Conservation (phyloP, 2,329 filamentous ascomycete genomes). For the Paraphoma chrysanthemicola region DNA sequence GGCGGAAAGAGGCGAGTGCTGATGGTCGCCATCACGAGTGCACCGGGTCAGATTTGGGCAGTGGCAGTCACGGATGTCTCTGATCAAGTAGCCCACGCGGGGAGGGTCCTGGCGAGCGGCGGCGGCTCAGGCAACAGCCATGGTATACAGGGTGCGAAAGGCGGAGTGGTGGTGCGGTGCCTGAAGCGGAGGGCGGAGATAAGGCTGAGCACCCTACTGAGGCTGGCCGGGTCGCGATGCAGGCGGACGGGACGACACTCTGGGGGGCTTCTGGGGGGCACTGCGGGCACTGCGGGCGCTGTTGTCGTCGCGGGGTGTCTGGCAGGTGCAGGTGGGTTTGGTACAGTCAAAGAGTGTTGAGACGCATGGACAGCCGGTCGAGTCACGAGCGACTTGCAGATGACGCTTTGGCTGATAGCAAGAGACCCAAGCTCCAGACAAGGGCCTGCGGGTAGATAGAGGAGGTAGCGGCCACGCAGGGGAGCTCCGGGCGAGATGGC, state of each 20-base stretch:
- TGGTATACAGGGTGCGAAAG: slow-evolving; percentile 24
- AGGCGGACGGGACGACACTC: slow-evolving; percentile 6
- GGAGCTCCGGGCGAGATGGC: slow-evolving; percentile 9
- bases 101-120: slow-evolving; percentile 11
- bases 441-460: slow-evolving; percentile 17
- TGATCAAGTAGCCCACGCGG: slow-evolving; percentile 41
- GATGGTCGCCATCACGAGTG: slow-evolving; percentile 49
- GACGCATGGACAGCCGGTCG: slow-evolving; percentile 20
- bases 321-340: slow-evolving; percentile 11
- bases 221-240: slow-evolving; percentile 16
- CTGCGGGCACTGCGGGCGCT: background rate
- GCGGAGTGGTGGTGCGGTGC: slow-evolving; percentile 10
- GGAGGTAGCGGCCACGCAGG: slow-evolving; percentile 8
- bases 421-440: slow-evolving; percentile 27
- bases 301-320: background rate
- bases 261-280: background rate
- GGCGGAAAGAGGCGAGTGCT: slow-evolving; percentile 41
- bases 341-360: slow-evolving; percentile 31
- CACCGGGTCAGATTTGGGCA: slow-evolving; percentile 31
- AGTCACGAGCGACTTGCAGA: slow-evolving; percentile 44
- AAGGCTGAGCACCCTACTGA: slow-evolving; percentile 40
- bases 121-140: slow-evolving; percentile 48
- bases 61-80: slow-evolving; percentile 33
- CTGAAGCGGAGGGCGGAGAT: slow-evolving; percentile 33
- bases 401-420: slow-evolving; percentile 43